These are phyloP conservation scores for Corylus avellana DNA, from an alignment of 306 rosid species.

Conservation along the genomic window DNA sequence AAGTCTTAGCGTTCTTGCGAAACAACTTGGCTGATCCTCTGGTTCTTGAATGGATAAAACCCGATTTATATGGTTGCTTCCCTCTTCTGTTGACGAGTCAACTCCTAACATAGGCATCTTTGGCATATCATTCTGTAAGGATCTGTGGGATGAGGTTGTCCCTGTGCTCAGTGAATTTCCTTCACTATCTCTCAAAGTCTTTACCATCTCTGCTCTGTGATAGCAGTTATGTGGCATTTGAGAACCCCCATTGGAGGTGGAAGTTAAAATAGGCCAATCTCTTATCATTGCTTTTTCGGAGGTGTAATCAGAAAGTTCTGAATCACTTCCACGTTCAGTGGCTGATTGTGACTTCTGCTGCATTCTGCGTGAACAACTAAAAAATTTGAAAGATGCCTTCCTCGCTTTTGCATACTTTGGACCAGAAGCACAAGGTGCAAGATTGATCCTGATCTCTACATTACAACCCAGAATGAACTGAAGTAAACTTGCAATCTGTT, in stretches of 20 bases:
- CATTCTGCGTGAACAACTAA: slow-evolving; percentile 60
- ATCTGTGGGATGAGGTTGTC: slow-evolving; percentile 33
- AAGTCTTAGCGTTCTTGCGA: slow-evolving; percentile 51
- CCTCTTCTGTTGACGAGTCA: slow-evolving; percentile 42
- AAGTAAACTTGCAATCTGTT: slow-evolving; percentile 64
- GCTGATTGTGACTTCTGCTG: slow-evolving; percentile 40
- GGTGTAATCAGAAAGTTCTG: slow-evolving; percentile 40
- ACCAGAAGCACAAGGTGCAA: slow-evolving; percentile 40
- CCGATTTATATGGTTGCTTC: slow-evolving; percentile 32
- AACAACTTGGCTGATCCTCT: slow-evolving; percentile 52
- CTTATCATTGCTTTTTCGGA: slow-evolving; percentile 48
- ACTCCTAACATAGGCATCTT: slow-evolving; percentile 32
- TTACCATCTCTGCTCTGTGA: slow-evolving; percentile 39
- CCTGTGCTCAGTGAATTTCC: slow-evolving; percentile 66
- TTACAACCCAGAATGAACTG: slow-evolving; percentile 64
- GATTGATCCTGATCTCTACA: slow-evolving; percentile 72
- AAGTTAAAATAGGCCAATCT: slow-evolving; percentile 35
- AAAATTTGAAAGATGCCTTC: slow-evolving; percentile 57
- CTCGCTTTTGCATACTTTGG: slow-evolving; percentile 45
- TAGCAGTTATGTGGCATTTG: slow-evolving; percentile 37
- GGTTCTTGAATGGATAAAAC: slow-evolving; percentile 39
- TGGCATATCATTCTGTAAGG: slow-evolving; percentile 37
- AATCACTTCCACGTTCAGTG: slow-evolving; percentile 48
- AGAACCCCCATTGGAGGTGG: slow-evolving; percentile 44
- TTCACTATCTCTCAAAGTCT: slow-evolving; percentile 55